Evolutionary conservation across 164 flowering plant genomes (phyloP), one percentile per base, ranked within the genome.

Genomic region (Euptelea pleiosperma): DNA sequence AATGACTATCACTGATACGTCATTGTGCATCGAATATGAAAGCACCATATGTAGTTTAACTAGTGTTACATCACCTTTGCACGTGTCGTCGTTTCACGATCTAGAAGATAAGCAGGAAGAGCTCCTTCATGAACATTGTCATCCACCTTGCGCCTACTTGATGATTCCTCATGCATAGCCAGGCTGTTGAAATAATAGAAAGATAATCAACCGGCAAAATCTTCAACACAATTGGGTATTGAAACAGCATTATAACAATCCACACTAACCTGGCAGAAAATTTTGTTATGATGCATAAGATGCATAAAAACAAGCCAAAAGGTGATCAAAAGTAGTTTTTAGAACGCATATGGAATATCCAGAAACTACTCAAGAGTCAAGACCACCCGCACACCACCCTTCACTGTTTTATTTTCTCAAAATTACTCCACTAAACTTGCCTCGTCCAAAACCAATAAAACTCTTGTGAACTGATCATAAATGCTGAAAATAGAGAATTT

Each of bases 81-180:
- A 40, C 99, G 83, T 9, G 92, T 73, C 9, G 99, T 90, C 31
- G 75, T 69, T 56, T 93, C 99, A 86, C 99, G 99, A 70, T 90
- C 99, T 46, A 93, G 74, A 42, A 93, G 82, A 74, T 86, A 93
- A 10, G 96, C 85, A 61, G 99, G 99, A 59, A 84, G 52, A 68
- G 97, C 99, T 52, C 99, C 99, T 11, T 90, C 91, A 2, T 80
- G 77, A 36, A 86, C 93, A 43, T 87, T 70, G 47, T 93, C 97
- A 77, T 93, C 95, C 40, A 83, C 94, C 79, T 93, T 93, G 40
- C 95, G 89, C 63, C 97, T 72, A 21, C 66, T 62, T 39, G 88
- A 74, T 53, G 96, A 86, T 65, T 93, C 99, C 46, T 93, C 96
- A 62, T 90, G 97, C 95, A 82, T 79, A 22, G 79, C 79, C 75